Evolutionary conservation across 2,329 filamentous ascomycete species (phyloP), one percentile per base, ranked within the genome.

Genomic region (Ophiostoma himal-ulmi): DNA sequence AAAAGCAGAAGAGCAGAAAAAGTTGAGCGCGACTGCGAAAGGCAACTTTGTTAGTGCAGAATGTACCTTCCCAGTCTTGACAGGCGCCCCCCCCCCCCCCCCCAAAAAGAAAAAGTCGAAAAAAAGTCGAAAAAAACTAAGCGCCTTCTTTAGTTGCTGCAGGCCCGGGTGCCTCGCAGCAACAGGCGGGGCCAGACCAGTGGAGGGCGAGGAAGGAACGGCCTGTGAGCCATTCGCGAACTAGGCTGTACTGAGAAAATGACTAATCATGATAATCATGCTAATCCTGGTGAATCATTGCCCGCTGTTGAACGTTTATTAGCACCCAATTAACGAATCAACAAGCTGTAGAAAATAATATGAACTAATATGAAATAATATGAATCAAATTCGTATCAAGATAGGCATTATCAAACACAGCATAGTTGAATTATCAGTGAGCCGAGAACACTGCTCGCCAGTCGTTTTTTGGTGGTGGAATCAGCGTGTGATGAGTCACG

Each of bases 121-220:
- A 69, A 70, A 73, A 71, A 72, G 30, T 20, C 1, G 36, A 69
- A 70, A 69, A 68, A 68, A 68, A 39, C 48, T 69, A 52, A 70
- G 69, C 70, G 68, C 65, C 57, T 68, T 60, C 64, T 41, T 66
- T 68, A 68, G 44, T 48, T 48, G 44, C 69, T 71, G 62, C 62
- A 65, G 62, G 62, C 20, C 36, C 7, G 26, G 60, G 34, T 37
- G 26, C 26, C 60, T 37, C 62, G 62, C 62, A 65, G 62, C 62
- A 65, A 65, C 62, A 60, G 70, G 64, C 68, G 70, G 70, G 68
- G 57, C 70, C 67, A 36, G 36, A 26, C 52, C 22, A 26, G 52
- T 22, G 52, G 22, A 22, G 41, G n/a, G 68, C 54, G 44, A 57
- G 52, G n/a, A 26, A 57, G 13, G 52, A 26, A 22, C 52, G 52